These are phyloP conservation scores for Pseudogymnoascus destructans DNA, from an alignment of 2,329 filamentous ascomycete species.

Conservation along the genomic window DNA sequence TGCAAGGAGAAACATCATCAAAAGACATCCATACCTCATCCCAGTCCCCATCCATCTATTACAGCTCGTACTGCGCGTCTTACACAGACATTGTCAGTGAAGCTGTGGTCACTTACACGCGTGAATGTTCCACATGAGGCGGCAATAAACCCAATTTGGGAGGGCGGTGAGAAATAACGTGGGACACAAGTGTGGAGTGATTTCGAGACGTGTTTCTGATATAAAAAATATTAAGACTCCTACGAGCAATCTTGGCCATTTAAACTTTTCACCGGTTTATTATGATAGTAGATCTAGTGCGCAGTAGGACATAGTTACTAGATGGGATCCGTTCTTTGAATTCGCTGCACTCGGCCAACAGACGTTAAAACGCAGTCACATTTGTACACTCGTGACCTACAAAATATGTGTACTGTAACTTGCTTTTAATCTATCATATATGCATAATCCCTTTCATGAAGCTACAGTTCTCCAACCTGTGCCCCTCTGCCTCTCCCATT, in stretches of 20 bases:
- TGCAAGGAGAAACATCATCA: slow-evolving; percentile 11
- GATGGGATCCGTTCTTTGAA: background rate
- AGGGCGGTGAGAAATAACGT: background rate
- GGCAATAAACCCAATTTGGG: background rate
- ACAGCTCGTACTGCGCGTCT: slow-evolving; percentile 4
- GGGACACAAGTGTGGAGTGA: background rate
- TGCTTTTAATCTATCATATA: slow-evolving; percentile 9
- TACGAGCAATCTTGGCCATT: background rate
- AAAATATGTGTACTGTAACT: background rate
- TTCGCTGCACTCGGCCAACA: background rate
- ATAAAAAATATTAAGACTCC: background rate
- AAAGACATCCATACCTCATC: slow-evolving; percentile 41
- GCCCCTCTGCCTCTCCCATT: background rate
- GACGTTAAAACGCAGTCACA: background rate
- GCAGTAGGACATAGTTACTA: background rate
- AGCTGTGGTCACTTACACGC: slow-evolving; percentile 4
- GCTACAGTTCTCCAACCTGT: slow-evolving; percentile 6
- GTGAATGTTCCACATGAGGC: slow-evolving; percentile 4
- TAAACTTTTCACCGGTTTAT: background rate
- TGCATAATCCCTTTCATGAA: slow-evolving; percentile 4
- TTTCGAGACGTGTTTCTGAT: background rate
- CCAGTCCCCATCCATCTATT: slow-evolving; percentile 51
- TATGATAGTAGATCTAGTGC: background rate
- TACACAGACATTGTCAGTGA: slow-evolving; percentile 9
- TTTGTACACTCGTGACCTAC: background rate